Conservation (phyloP, 139 green algal genomes). For the Pseudopediastrum boryanum region DNA sequence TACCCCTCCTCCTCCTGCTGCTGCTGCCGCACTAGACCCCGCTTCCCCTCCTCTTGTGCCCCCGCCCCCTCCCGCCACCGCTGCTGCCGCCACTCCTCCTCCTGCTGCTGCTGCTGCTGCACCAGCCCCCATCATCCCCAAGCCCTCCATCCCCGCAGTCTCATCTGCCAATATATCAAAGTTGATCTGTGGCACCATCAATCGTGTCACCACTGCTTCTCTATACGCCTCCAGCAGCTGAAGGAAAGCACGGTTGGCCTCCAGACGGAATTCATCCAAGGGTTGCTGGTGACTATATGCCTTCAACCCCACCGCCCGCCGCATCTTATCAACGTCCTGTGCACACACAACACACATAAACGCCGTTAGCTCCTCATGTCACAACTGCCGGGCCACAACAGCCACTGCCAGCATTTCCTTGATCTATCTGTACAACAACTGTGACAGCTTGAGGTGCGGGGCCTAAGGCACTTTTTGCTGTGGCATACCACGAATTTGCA, state of each 20-base stretch:
- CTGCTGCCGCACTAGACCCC: no score
- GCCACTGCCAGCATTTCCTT: no score
- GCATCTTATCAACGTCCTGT: slow-evolving; percentile 45
- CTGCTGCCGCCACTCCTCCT: not conserved
- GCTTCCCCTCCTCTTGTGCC: no score
- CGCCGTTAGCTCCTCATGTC: no score
- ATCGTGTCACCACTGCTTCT: slow-evolving; percentile 45
- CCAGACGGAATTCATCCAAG: slow-evolving; percentile 56
- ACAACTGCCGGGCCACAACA: no score
- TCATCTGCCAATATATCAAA: slow-evolving; percentile 22
- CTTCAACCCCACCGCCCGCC: slow-evolving; percentile 34
- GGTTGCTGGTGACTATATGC: slow-evolving; percentile 39
- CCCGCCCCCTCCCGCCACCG: not conserved
- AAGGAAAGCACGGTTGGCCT: slow-evolving; percentile 61
- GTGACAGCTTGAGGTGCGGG: no score
- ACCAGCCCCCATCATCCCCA: not conserved
- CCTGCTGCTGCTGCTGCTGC: not conserved
- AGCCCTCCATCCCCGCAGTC: not conserved
- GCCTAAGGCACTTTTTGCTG: no score
- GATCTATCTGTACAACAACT: no score
- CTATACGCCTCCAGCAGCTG: slow-evolving; percentile 36
- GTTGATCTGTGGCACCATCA: slow-evolving; percentile 46
- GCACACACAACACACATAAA: no score
- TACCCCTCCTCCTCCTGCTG: no score
- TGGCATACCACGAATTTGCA: no score